These are phyloP conservation scores for Debaryomyces prosopidis DNA, from an alignment of 805 yeast genomes.

Conservation along the genomic window DNA sequence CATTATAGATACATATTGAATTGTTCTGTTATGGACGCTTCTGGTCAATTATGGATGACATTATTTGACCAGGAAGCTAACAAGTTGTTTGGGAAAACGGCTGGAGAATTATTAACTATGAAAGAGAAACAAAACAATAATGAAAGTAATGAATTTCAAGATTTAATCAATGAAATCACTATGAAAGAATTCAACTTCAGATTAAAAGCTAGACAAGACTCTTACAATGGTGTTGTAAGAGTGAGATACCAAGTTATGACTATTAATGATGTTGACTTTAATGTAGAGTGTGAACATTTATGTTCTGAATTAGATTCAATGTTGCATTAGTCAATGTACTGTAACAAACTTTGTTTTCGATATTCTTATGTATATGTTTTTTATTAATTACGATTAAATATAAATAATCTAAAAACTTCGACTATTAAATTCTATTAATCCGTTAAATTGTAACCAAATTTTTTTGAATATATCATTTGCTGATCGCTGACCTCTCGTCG, in stretches of 20 bases:
- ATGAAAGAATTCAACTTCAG: conserved; percentile 76
- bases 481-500: conserved; percentile 66
- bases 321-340: conserved; percentile 13
- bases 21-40: conserved; percentile 72
- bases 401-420: conserved; percentile 4
- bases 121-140: conserved; percentile 30
- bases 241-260: conserved; percentile 71
- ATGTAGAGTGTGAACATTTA: conserved; percentile 60
- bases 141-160: conserved; percentile 45
- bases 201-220: conserved; percentile 79
- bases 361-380: conserved; percentile 1
- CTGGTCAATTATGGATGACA: conserved; percentile 85
- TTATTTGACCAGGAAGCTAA: conserved; percentile 84
- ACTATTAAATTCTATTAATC: conserved; percentile 43
- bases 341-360: not conserved
- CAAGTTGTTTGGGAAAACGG: conserved; percentile 59
- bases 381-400: conserved; percentile 5
- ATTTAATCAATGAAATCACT: conserved; percentile 46
- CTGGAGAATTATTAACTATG: conserved; percentile 60
- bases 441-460: conserved; percentile 66
- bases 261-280: conserved; percentile 53
- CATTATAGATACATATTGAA: conserved; percentile 77
- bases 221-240: conserved; percentile 74
- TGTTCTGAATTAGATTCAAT: conserved; percentile 43
- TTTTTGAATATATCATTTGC: conserved; percentile 58